Evolutionary conservation across 2,329 filamentous ascomycete species (phyloP), one percentile per base, ranked within the genome.

Genomic region (Penicillium brasilianum): DNA sequence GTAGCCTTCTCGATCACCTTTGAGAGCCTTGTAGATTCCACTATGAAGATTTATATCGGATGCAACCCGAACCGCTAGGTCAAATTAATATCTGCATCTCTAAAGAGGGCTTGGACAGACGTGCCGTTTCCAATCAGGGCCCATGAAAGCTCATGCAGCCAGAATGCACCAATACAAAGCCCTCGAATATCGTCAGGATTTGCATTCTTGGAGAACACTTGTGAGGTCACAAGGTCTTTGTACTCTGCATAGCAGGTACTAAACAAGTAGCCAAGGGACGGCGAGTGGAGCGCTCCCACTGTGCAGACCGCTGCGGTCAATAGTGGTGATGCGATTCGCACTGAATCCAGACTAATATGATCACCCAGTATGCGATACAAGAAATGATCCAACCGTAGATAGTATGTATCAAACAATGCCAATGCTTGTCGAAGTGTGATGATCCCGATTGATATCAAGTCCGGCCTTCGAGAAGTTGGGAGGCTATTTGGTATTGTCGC

Each of bases 131-230:
- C 68, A 34, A 69, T 65, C 13, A 71, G 34, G 13, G 61, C 55
- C 69, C 71, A 72, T 1, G 70, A 72, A 4, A 83, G 73, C 58
- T 83, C 80, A 54, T 78, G 77, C 0, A 83, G 72, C 81, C 81
- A 83, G 62, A 82, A 83, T 13, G 80, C 77, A 16, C 77, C 81
- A 30, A 83, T 78, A 55, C 81, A 83, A 28, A 84, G 70, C 0
- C 78, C 82, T 32, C 80, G 74, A 30, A 83, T 72, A 57, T 79
- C 77, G 55, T 83, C 80, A 43, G 76, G 72, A 60, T 79, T 77
- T 28, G 78, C 72, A 20, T 77, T 74, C n/a, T 76, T 72, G 54
- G 79, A 78, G 44, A 82, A 82, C 71, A 81, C 78, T 9, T 77
- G 75, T n/a, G 74, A 70, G 7, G 79, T 72, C 41, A 82, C 78